phyloP scores from a whole-genome alignment of 495 filamentous ascomycete species.

The Trichoderma parareesei region DNA sequence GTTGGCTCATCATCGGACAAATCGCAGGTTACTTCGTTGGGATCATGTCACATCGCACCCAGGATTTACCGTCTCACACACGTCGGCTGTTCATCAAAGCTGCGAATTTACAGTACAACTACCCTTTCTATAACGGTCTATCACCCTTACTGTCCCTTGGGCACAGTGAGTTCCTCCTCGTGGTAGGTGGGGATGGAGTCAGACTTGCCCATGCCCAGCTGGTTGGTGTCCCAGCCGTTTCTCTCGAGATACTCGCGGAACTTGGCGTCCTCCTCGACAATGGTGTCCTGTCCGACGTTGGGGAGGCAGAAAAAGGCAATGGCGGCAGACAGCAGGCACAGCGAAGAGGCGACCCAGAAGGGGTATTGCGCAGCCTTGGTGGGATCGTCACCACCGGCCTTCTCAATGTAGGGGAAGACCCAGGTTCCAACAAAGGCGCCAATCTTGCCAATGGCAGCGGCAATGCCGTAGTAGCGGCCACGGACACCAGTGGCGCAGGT shows the following conservation, averaged over 20 bases:
- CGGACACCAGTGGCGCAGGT: conserved; percentile 78
- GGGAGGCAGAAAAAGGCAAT: conserved; percentile 53
- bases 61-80: too few relatives aligned
- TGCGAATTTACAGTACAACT: background rate
- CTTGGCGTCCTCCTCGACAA: conserved; percentile 56
- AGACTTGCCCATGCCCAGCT: conserved; percentile 49
- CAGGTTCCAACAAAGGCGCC: conserved; percentile 88
- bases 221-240: conserved; percentile 62
- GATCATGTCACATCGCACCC: too few relatives aligned
- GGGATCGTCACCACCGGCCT: conserved; percentile 47
- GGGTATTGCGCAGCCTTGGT: conserved; percentile 65
- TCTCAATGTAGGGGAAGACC: conserved; percentile 64
- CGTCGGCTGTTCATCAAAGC: background rate
- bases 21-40: too few relatives aligned
- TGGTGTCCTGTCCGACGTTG: conserved; percentile 66
- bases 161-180: background rate
- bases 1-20: too few relatives aligned
- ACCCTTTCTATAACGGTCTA: background rate
- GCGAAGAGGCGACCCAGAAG: conserved; percentile 61
- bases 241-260: conserved; percentile 61
- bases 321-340: conserved; percentile 56
- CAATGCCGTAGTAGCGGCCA: conserved; percentile 87
- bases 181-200: conserved; percentile 9
- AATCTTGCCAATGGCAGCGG: conserved; percentile 77
- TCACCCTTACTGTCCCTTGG: background rate